phyloP scores from a whole-genome alignment of 257 asterid genomes.

The Solanum piurae region DNA sequence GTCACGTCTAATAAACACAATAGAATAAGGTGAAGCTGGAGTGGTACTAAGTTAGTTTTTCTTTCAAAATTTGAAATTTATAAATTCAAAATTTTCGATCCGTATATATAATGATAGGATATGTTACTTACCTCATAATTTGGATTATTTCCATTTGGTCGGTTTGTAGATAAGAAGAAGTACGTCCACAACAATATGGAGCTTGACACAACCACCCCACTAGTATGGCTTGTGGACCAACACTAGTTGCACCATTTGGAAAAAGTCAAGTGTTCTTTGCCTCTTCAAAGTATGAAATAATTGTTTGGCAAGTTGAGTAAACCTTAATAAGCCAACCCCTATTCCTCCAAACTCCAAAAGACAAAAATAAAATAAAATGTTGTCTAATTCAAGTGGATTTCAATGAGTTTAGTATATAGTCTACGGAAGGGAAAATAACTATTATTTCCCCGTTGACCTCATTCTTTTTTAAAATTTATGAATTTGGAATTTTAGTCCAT shows the following conservation, averaged over 20 bases:
- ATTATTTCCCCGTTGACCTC: neutral
- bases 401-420: neutral
- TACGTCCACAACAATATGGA: neutral
- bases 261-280: neutral
- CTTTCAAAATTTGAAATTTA: neutral
- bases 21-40: neutral
- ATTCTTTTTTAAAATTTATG: neutral
- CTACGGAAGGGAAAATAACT: neutral
- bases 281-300: neutral
- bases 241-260: neutral
- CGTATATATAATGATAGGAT: neutral
- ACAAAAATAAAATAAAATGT: neutral
- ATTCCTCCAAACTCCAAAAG: neutral
- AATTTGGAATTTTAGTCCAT: accelerated
- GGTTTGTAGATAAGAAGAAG: neutral
- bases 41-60: neutral
- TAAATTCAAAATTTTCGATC: neutral
- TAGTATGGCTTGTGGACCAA: neutral
- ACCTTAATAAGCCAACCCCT: neutral
- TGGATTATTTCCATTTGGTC: neutral
- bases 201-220: neutral
- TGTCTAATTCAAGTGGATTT: neutral
- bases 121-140: neutral
- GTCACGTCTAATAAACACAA: neutral
- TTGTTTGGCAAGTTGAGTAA: neutral